These are phyloP conservation scores for Dissophora globulifera DNA, from an alignment of 192 early-diverging fungal species.

Conservation along the genomic window DNA sequence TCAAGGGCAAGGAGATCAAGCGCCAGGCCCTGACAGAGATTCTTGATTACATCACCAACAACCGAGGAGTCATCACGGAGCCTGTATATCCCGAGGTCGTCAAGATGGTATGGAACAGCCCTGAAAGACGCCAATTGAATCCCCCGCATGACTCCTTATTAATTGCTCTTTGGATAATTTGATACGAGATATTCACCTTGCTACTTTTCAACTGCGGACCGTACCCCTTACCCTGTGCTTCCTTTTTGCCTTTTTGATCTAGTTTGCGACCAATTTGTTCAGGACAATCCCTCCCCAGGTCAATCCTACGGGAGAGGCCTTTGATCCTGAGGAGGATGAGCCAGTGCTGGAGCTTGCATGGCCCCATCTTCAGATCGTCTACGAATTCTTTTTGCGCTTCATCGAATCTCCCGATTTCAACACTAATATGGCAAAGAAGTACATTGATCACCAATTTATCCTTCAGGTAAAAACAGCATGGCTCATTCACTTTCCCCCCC, in stretches of 20 bases:
- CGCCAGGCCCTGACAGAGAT: conserved; percentile 90
- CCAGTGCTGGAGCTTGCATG: conserved; percentile 96
- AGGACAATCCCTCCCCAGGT: conserved; percentile 96
- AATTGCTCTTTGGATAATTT: too few relatives aligned
- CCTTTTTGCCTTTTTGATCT: too few relatives aligned
- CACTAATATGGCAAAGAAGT: conserved; percentile 94
- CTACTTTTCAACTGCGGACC: conserved; percentile 1
- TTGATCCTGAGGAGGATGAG: conserved; percentile 99
- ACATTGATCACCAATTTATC: conserved; percentile 96
- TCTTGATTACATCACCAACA: conserved; percentile 92
- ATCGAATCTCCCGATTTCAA: conserved; percentile 99
- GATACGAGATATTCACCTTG: too few relatives aligned
- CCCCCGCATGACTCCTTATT: neutral
- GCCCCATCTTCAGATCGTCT: conserved; percentile 98
- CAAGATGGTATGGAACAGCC: conserved; percentile 84
- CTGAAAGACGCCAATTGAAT: neutral
- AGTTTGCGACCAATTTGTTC: conserved; percentile 96
- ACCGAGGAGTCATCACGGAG: conserved; percentile 88
- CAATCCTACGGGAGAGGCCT: conserved; percentile 94
- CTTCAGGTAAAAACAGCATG: conserved; percentile 70
- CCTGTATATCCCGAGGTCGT: conserved; percentile 93
- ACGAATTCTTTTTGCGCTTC: conserved; percentile 98
- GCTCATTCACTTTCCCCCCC: neutral
- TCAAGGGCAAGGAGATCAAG: conserved; percentile 97
- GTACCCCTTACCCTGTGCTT: too few relatives aligned